Percentiles rank a stretch among this genome's conserved stretches.
Evolutionary conservation across 140 eudicot genomes (phyloP).

Genomic region (Oenanthe javanica): DNA sequence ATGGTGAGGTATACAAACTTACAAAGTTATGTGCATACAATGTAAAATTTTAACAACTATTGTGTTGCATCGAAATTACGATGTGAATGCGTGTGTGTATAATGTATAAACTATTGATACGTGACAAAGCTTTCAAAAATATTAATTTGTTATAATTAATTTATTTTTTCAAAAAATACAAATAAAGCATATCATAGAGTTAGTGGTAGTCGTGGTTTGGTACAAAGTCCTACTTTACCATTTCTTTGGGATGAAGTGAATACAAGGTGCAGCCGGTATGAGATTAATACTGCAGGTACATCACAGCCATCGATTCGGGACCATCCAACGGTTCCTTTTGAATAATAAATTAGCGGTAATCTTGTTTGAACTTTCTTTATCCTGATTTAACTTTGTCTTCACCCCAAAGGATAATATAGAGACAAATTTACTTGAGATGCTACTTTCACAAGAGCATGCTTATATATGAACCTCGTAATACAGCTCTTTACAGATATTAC

Average conservation of each 20-base stretch:
- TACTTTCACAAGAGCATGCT: slow-evolving; percentile 25
- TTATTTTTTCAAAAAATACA: not conserved
- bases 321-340: not conserved
- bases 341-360: not conserved
- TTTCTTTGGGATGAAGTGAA: slow-evolving; percentile 9
- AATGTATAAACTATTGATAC: not conserved
- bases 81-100: too few relatives aligned
- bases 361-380: slow-evolving; percentile 5
- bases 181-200: not conserved
- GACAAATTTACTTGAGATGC: slow-evolving; percentile 21
- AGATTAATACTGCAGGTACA: not conserved
- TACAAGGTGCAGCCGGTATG: not conserved
- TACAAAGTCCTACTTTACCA: slow-evolving; percentile 4
- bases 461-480: slow-evolving; percentile 15
- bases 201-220: slow-evolving; percentile 12
- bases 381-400: slow-evolving; percentile 12
- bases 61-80: too few relatives aligned
- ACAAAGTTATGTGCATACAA: too few relatives aligned
- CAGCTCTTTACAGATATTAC: slow-evolving; percentile 15
- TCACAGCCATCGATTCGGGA: not conserved
- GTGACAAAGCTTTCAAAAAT: not conserved
- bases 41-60: too few relatives aligned
- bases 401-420: slow-evolving; percentile 8
- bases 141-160: not conserved
- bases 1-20: not conserved